These are phyloP conservation scores for Aplosporella prunicola DNA, from an alignment of 2,329 filamentous ascomycete species.

Conservation along the genomic window DNA sequence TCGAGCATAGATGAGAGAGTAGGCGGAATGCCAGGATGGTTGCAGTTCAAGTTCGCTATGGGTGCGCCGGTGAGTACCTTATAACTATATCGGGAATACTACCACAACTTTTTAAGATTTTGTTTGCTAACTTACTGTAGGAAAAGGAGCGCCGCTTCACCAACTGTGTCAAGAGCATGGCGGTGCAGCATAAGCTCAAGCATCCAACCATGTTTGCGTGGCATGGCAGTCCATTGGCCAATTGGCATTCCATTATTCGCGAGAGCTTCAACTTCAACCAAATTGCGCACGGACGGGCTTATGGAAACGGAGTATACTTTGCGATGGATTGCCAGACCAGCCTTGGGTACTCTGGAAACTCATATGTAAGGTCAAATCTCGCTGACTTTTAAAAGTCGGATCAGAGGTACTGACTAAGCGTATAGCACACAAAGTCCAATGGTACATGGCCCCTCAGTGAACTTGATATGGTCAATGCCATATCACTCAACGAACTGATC, in stretches of 20 bases:
- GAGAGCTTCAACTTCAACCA: conserved; percentile 67
- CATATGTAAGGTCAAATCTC: conserved; percentile 15
- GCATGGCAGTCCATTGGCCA: conserved; percentile 67
- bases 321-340: conserved; percentile 52
- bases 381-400: too few species aligned
- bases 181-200: conserved; percentile 29
- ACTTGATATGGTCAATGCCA: conserved; percentile 48
- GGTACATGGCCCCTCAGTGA: conserved; percentile 56
- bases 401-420: too few species aligned
- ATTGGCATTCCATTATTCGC: conserved; percentile 87
- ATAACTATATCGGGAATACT: background rate
- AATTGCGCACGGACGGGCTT: conserved; percentile 56
- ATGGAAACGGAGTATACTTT: conserved; percentile 75
- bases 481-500: conserved; percentile 79
- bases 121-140: background rate
- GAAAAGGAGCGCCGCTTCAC: conserved; percentile 75
- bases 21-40: conserved; percentile 54
- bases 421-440: background rate
- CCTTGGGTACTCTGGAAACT: conserved; percentile 38
- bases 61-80: conserved; percentile 51
- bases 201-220: conserved; percentile 73
- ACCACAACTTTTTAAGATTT: background rate
- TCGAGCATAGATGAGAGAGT: conserved; percentile 45
- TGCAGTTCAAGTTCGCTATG: conserved; percentile 82
- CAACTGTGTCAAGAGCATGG: conserved; percentile 46